A percentile compares a stretch with the other conserved stretches of the same genome.
Conservation (phyloP, 805 yeast species). For the Lipomyces japonicus region DNA sequence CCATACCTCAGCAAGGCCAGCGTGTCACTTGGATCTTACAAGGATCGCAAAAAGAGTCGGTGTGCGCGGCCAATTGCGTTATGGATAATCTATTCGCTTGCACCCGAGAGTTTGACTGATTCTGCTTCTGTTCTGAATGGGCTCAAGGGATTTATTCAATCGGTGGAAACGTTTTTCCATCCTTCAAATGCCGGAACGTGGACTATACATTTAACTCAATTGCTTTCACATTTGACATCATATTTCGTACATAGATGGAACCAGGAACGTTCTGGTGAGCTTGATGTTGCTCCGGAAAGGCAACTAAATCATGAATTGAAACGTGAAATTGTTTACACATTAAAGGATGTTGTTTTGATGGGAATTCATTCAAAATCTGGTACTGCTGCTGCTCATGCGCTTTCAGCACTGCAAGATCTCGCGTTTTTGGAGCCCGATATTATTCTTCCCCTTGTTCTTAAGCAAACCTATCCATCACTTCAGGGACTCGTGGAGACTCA, state of each 20-base stretch:
- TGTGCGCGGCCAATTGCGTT: conserved; percentile 43
- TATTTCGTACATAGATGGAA: conserved; percentile 39
- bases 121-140: conserved; percentile 5
- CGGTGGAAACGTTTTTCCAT: conserved; percentile 77
- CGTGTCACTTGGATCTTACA: neutral
- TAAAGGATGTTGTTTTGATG: conserved; percentile 54
- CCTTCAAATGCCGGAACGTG: conserved; percentile 94
- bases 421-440: conserved; percentile 57
- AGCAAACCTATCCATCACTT: conserved; percentile 60
- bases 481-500: conserved; percentile 56
- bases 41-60: conserved; percentile 21
- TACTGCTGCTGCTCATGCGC: conserved; percentile 53
- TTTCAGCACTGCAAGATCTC: conserved; percentile 57
- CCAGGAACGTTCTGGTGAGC: conserved; percentile 36
- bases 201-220: conserved; percentile 66
- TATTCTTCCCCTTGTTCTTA: conserved; percentile 38
- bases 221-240: conserved; percentile 55
- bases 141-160: conserved; percentile 49
- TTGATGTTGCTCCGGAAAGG: conserved; percentile 32
- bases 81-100: conserved; percentile 60
- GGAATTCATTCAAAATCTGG: conserved; percentile 78
- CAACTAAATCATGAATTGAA: conserved; percentile 39
- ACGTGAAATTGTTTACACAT: conserved; percentile 46
- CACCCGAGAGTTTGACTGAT: conserved; percentile 40
- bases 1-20: conserved; percentile 32